Conservation (phyloP, 2,329 filamentous ascomycete genomes). For the Neonectria hederae region DNA sequence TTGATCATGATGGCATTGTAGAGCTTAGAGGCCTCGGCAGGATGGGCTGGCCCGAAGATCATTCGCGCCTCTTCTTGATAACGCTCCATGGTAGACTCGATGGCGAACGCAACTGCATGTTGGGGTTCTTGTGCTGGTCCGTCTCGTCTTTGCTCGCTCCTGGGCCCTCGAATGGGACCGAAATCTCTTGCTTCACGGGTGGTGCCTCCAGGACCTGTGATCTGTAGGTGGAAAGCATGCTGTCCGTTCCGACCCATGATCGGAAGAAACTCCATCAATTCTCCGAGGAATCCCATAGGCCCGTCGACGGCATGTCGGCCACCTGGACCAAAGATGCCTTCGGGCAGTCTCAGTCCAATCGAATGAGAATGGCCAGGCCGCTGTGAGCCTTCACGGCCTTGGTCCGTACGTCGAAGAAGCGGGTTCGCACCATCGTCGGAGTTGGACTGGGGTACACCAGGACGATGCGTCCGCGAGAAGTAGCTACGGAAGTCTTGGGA, state of each 20-base stretch:
- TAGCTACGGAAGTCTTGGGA: conserved; percentile 60
- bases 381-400: conserved; percentile 56
- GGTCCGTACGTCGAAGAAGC: conserved; percentile 73
- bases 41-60: conserved; percentile 75
- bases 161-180: conserved; percentile 50
- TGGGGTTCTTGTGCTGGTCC: conserved; percentile 66
- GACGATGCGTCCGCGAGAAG: conserved; percentile 62
- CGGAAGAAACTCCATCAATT: conserved; percentile 65
- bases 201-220: conserved; percentile 58
- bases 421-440: conserved; percentile 89
- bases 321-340: conserved; percentile 54
- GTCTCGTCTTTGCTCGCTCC: conserved; percentile 61
- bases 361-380: conserved; percentile 61
- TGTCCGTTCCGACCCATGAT: conserved; percentile 57
- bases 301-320: conserved; percentile 54
- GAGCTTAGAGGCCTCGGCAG: conserved; percentile 74
- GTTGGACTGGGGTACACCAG: conserved; percentile 62
- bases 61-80: conserved; percentile 93
- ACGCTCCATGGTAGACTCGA: conserved; percentile 76
- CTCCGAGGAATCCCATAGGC: conserved; percentile 65
- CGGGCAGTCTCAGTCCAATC: conserved; percentile 62
- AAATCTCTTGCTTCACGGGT: conserved; percentile 63
- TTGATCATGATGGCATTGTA: conserved; percentile 74
- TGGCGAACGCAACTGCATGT: conserved; percentile 79
- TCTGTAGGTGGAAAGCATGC: conserved; percentile 68